Conservation (phyloP, 164 flowering plant genomes). For the Platanus orientalis region DNA sequence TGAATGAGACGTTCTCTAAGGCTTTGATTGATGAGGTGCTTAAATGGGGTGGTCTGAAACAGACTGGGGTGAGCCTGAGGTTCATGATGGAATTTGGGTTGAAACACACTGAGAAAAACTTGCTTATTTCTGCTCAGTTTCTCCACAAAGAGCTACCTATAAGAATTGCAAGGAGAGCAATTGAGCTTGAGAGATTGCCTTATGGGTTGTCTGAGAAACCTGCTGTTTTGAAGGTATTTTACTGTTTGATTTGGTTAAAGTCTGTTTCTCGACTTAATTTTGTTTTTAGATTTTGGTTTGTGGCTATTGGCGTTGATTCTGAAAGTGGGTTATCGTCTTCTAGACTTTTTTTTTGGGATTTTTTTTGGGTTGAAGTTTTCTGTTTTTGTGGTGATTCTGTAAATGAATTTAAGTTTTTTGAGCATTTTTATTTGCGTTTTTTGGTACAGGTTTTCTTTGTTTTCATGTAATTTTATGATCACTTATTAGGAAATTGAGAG, state of each 20-base stretch:
- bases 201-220: constrained; percentile 76
- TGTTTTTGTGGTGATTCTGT: neutral
- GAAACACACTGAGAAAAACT: constrained; percentile 45
- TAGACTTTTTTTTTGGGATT: neutral
- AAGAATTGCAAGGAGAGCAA: constrained; percentile 73
- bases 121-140: constrained; percentile 83
- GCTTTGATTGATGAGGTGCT: constrained; percentile 66
- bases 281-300: neutral
- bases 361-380: neutral
- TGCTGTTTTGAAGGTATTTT: constrained; percentile 68
- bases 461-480: neutral
- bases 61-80: constrained; percentile 76
- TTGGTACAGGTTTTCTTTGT: neutral
- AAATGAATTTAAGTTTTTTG: neutral
- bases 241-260: neutral
- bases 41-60: constrained; percentile 79
- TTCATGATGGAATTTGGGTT: constrained; percentile 96
- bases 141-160: constrained; percentile 91
- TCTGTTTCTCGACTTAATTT: neutral
- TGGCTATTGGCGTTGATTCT: neutral
- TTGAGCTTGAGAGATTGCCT: constrained; percentile 75
- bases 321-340: neutral
- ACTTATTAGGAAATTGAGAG: neutral
- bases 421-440: neutral
- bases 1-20: constrained; percentile 50